These are phyloP conservation scores for Claviceps citrina DNA, from an alignment of 2,329 filamentous ascomycete genomes.

Conservation along the genomic window DNA sequence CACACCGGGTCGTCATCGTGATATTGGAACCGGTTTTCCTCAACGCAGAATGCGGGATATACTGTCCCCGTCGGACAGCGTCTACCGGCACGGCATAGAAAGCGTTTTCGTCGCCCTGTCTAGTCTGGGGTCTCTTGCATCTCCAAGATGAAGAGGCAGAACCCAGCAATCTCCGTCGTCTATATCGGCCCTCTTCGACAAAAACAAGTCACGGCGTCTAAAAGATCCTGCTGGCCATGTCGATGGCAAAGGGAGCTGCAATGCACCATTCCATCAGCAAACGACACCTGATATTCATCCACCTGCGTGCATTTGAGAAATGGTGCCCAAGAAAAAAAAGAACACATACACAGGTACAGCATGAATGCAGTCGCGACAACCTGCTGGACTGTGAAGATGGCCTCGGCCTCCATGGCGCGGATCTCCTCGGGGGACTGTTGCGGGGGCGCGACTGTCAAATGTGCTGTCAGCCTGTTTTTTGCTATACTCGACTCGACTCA, in stretches of 20 bases:
- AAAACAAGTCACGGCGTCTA: slow-evolving; percentile 11
- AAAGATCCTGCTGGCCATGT: slow-evolving; percentile 32
- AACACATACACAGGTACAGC: slow-evolving; percentile 60
- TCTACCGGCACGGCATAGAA: not conserved
- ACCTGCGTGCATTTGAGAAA: too few species aligned
- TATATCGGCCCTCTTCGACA: not conserved
- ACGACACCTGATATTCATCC: not conserved
- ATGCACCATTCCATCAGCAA: not conserved
- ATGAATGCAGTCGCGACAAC: slow-evolving; percentile 50
- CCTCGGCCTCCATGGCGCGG: slow-evolving; percentile 51
- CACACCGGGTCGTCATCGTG: not conserved
- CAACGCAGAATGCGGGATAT: not conserved
- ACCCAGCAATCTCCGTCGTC: not conserved
- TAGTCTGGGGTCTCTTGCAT: not conserved
- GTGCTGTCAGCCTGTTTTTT: slow-evolving; percentile 13
- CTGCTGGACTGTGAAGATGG: slow-evolving; percentile 50
- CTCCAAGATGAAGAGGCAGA: not conserved
- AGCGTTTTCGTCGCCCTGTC: not conserved
- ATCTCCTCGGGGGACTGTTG: slow-evolving; percentile 57
- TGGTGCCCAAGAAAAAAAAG: not conserved
- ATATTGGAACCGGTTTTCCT: not conserved
- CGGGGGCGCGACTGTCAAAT: slow-evolving; percentile 45
- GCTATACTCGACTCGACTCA: too few species aligned
- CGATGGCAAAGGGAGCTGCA: slow-evolving; percentile 42
- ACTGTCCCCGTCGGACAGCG: not conserved